These are phyloP conservation scores for Trichoderma citrinoviride DNA, from an alignment of 2,329 filamentous ascomycete genomes.

Conservation along the genomic window DNA sequence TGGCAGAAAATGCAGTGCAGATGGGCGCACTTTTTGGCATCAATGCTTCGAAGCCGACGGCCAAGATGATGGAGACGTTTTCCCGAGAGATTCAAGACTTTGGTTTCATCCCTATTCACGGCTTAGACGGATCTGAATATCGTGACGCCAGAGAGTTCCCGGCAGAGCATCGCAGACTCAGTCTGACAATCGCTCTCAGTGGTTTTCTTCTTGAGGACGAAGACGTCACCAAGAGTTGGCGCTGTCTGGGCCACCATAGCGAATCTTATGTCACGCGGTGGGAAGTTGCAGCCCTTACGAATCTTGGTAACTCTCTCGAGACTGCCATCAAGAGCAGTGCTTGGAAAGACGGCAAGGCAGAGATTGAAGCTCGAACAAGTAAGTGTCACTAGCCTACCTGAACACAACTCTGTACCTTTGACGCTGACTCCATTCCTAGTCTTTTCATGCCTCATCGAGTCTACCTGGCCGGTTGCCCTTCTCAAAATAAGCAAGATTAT, in stretches of 20 bases:
- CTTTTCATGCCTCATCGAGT: conserved; percentile 55
- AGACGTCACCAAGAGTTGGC: conserved; percentile 70
- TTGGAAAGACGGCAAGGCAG: conserved; percentile 67
- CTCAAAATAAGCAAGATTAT: conserved; percentile 70
- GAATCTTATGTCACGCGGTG: conserved; percentile 83
- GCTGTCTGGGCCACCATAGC: conserved; percentile 65
- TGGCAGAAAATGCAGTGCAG: conserved; percentile 75
- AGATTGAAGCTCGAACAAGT: conserved; percentile 48
- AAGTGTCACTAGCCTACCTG: conserved; percentile 29
- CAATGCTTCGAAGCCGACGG: conserved; percentile 80
- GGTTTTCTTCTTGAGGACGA: conserved; percentile 78
- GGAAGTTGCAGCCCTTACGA: conserved; percentile 74
- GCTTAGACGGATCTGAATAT: conserved; percentile 39
- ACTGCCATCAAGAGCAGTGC: conserved; percentile 75
- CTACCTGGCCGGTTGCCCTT: conserved; percentile 61
- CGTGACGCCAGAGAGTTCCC: conserved; percentile 51
- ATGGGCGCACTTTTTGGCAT: conserved; percentile 88
- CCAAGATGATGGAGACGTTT: conserved; percentile 86
- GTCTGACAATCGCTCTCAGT: conserved; percentile 78
- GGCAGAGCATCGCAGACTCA: conserved; percentile 63
- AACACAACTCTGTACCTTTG: background rate
- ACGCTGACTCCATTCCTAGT: conserved; percentile 35
- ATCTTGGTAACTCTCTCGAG: conserved; percentile 74
- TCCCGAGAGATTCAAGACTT: conserved; percentile 85
- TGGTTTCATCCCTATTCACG: conserved; percentile 73